Conservation (phyloP, 306 rosid species). For the Acacia melanoxylon region DNA sequence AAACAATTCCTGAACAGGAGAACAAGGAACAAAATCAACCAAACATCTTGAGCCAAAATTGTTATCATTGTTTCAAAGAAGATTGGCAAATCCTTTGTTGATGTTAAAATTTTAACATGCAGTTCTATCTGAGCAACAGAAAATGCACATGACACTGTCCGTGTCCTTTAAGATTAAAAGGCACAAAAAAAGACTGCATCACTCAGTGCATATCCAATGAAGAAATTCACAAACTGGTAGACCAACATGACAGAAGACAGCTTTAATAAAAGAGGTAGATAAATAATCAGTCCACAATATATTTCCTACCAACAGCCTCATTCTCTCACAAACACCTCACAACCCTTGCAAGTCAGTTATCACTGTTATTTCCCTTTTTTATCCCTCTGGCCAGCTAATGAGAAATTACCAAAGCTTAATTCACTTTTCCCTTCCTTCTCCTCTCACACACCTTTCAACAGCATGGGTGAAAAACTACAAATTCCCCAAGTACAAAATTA, state of each 20-base stretch:
- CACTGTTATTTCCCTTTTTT: not conserved
- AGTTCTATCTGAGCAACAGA: conserved; percentile 17
- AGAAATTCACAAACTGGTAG: not conserved
- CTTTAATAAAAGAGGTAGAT: conserved; percentile 6
- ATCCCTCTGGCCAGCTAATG: not conserved
- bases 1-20: conserved; percentile 70
- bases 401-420: not conserved
- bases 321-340: not conserved
- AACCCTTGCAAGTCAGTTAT: not conserved
- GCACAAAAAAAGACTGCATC: not conserved
- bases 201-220: conserved; percentile 17
- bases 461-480: not conserved
- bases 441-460: not conserved
- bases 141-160: not conserved
- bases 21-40: conserved; percentile 36
- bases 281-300: not conserved
- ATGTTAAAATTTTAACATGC: conserved; percentile 19
- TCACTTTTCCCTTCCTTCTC: not conserved
- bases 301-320: not conserved
- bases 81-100: conserved; percentile 14
- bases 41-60: conserved; percentile 15
- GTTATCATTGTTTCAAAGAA: conserved; percentile 18
- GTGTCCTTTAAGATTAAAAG: not conserved
- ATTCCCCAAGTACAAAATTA: not conserved
- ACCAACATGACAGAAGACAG: conserved; percentile 14